Evolutionary conservation across 345 rosid genomes (phyloP), one percentile per base, ranked within the genome.

Genomic region (Conringia planisiliqua): DNA sequence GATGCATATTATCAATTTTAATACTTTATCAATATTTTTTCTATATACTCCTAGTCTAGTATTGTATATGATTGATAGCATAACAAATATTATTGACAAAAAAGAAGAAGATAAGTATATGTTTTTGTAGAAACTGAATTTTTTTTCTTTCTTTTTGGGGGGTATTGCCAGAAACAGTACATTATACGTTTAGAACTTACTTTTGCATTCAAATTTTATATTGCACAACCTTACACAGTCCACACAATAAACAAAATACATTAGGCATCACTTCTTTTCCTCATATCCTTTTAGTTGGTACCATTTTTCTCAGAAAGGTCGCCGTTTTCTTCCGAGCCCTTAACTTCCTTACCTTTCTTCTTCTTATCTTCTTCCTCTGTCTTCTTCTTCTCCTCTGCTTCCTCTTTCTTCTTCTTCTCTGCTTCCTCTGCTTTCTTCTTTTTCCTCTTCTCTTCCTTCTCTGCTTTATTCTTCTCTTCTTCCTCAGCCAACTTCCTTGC

Each of bases 381-480:
- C 35, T 51, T 52, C 72, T 68, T 52, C 17, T 38, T 13, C 4
- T 10, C 4, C 1, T 66, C 65, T 22, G 46, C 74, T 71, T 40
- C 71, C 24, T 67, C 66, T 40, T 17, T 29, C 44, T 44, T 38
- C 17, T 12, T 40, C 50, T 32, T 38, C 24, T 70, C 50, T 14
- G 3, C 69, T 24, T 72, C 66, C 58, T 68, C 76, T 14, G 11
- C 40, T 24, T 35, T 73, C 36, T 38, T 50, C 26, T 68, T 50
- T 18, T 32, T 33, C 70, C 20, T 68, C 8, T 14, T 67, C 51
- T 60, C 60, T 36, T 50, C 42, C 33, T 43, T 30, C 8, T 43
- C 76, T 32, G 32, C 55, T 68, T 81, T 55, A 10, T 63, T 42
- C 61, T 59, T 71, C 61, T 59, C 69, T 33, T 68, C 82, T 62